phyloP scores from a whole-genome alignment of 352 stramenopile species.

The Phytophthora constricta region DNA sequence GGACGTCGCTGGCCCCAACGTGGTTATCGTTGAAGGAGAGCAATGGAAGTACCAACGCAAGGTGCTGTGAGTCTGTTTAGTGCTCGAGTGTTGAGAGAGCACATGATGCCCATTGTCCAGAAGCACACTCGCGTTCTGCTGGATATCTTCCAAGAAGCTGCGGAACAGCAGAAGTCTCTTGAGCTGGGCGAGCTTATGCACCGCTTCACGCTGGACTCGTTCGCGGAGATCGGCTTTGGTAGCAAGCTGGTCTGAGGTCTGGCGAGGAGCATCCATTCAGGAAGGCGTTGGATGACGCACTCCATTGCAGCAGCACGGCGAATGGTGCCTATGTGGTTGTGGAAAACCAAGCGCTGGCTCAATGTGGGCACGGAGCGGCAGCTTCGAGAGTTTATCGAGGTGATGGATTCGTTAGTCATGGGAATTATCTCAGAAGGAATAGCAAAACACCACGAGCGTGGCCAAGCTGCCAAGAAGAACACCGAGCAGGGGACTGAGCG shows the following conservation, averaged over 20 bases:
- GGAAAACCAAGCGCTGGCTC: slow-evolving; percentile 39
- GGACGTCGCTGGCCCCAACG: slow-evolving; percentile 25
- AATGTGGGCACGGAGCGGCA: slow-evolving; percentile 32
- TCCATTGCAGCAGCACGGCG: slow-evolving; percentile 26
- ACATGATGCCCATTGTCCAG: slow-evolving; percentile 45
- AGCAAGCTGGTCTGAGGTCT: slow-evolving; percentile 38
- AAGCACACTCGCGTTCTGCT: slow-evolving; percentile 19
- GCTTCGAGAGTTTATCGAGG: slow-evolving; percentile 21
- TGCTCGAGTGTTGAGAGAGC: slow-evolving; percentile 44
- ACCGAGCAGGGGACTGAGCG: slow-evolving; percentile 14
- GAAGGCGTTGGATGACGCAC: slow-evolving; percentile 43
- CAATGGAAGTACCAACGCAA: slow-evolving; percentile 73
- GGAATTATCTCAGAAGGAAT: slow-evolving; percentile 17
- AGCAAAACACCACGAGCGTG: not conserved
- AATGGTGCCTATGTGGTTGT: slow-evolving; percentile 36
- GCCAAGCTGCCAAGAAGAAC: not conserved
- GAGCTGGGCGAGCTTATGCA: slow-evolving; percentile 31
- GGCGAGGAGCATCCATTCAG: slow-evolving; percentile 45
- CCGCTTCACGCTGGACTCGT: slow-evolving; percentile 55
- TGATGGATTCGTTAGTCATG: slow-evolving; percentile 28
- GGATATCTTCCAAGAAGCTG: slow-evolving; percentile 7
- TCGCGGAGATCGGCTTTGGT: slow-evolving; percentile 65
- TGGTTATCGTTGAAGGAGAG: slow-evolving; percentile 61
- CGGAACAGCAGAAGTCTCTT: slow-evolving; percentile 5
- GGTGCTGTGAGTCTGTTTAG: slow-evolving; percentile 85